phyloP scores from a whole-genome alignment of 306 rosid species.

The Malus sieversii region DNA sequence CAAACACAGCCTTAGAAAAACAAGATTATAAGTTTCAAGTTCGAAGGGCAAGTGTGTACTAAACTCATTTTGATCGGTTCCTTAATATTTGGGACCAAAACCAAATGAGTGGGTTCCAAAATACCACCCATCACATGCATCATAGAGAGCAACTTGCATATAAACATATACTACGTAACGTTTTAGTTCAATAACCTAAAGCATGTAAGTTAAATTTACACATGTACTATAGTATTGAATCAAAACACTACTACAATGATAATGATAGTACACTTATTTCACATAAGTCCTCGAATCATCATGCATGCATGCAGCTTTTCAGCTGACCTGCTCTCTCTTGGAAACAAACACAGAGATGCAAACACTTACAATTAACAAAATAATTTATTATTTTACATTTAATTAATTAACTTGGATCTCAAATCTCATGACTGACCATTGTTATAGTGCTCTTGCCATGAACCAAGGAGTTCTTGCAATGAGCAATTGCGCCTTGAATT shows the following conservation, averaged over 20 bases:
- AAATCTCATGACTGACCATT: constrained; percentile 45
- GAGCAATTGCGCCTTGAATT: constrained; percentile 93
- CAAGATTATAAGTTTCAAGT: constrained; percentile 19
- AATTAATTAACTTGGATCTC: background rate
- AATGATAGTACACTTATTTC: no score
- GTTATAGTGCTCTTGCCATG: constrained; percentile 26
- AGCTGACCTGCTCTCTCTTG: background rate
- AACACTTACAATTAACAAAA: background rate
- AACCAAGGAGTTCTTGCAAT: constrained; percentile 78
- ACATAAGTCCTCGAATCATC: background rate
- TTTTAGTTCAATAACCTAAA: no score
- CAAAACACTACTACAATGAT: no score
- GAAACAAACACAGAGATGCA: background rate
- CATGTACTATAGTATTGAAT: no score
- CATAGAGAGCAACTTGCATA: background rate
- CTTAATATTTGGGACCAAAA: constrained; percentile 10
- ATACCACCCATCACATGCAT: background rate
- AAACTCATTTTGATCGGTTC: constrained; percentile 17
- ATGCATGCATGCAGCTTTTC: constrained; percentile 27
- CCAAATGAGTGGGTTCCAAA: constrained; percentile 13
- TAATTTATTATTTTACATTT: background rate
- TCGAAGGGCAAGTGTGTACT: constrained; percentile 2
- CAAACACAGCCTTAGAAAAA: background rate
- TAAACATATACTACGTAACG: background rate
- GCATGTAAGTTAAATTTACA: background rate